A percentile compares a stretch with the other conserved stretches of the same genome.
phyloP scores from a whole-genome alignment of 2,329 filamentous ascomycete genomes.

The Uncinocarpus reesii region DNA sequence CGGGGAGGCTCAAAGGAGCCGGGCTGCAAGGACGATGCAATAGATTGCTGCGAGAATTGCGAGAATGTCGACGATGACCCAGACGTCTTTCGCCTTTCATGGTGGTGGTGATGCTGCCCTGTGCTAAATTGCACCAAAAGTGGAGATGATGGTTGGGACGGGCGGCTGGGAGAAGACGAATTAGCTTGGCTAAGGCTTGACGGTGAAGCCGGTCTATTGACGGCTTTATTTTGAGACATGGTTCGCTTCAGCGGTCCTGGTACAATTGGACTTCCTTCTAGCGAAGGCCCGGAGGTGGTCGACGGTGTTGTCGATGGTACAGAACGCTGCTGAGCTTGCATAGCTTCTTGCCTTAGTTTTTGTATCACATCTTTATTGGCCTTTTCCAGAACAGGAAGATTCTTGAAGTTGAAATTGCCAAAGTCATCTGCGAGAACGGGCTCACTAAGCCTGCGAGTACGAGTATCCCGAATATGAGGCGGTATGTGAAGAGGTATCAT shows the following conservation, averaged over 20 bases:
- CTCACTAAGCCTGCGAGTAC: constrained; percentile 80
- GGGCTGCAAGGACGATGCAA: constrained; percentile 25
- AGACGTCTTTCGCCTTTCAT: constrained; percentile 82
- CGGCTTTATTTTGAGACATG: constrained; percentile 68
- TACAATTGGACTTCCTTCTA: constrained; percentile 78
- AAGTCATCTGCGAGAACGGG: constrained; percentile 85
- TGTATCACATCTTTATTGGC: constrained; percentile 98
- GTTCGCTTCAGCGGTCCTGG: constrained; percentile 71
- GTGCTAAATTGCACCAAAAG: constrained; percentile 95
- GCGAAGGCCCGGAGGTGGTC: constrained; percentile 48
- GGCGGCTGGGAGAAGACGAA: constrained; percentile 79
- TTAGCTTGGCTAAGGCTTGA: constrained; percentile 68
- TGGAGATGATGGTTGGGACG: constrained; percentile 75
- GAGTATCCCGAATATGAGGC: constrained; percentile 84
- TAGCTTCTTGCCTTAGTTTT: constrained; percentile 81
- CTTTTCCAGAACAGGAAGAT: constrained; percentile 88
- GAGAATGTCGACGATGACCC: constrained; percentile 77
- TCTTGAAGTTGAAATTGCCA: constrained; percentile 94
- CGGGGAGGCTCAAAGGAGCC: constrained; percentile 61
- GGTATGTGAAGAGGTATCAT: constrained; percentile 94
- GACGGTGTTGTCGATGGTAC: constrained; percentile 26
- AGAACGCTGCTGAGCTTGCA: constrained; percentile 56
- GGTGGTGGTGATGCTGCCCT: constrained; percentile 49
- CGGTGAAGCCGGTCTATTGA: constrained; percentile 73
- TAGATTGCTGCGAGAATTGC: constrained; percentile 65